Base-by-base conservation (phyloP, 805 yeast genomes). In the Pichia eremophila region DNA sequence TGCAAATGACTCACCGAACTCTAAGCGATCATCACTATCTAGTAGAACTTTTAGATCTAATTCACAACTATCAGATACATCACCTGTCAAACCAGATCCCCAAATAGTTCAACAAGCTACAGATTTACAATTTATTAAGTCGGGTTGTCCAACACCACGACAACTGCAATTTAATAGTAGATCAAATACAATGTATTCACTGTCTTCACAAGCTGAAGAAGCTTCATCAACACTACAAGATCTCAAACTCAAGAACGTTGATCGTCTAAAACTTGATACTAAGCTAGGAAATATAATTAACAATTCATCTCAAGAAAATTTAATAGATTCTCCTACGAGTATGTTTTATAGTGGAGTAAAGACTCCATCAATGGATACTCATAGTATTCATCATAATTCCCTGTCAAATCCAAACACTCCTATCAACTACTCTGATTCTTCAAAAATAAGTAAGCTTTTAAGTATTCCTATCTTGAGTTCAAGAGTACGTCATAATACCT, bases 381-480 rank as follows among this genome's bases (percentile, higher is more conserved):
- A 11, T 22, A 39, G 10, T 39, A 34, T 7, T 15, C 8, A 34
- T 15, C n/a, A 14, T 15, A 39, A 39, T 27, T 36, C 39, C 5
- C 18, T 34, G 15, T 36, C 22, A 36, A 36, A 36, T 34, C 17
- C 36, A 15, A 34, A 34, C 17, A 15, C 36, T 15, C 36, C 18
- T 15, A 45, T 34, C 28, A 34, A 12, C n/a, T 7, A n/a, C 8
- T 9, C 41, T 22, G 49, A 47, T 28, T n/a, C 34, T 11, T 15
- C 32, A 3, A 48, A 48, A 38, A 45, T 45, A 31, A 48, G 47
- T 18, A 48, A 48, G 39, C 47, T 64, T 11, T 49, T 64, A 35
- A 63, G 66, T 47, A 62, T 64, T 43, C 66, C 67, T 9, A 61
- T 64, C 27, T 54, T 65, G 35, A 63, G 66, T 43, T 49, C 62